Percentiles rank a stretch among this genome's conserved stretches.
Evolutionary conservation across 768 basidiomycete genomes (phyloP).

Genomic region (Trametes cinnabarina): DNA sequence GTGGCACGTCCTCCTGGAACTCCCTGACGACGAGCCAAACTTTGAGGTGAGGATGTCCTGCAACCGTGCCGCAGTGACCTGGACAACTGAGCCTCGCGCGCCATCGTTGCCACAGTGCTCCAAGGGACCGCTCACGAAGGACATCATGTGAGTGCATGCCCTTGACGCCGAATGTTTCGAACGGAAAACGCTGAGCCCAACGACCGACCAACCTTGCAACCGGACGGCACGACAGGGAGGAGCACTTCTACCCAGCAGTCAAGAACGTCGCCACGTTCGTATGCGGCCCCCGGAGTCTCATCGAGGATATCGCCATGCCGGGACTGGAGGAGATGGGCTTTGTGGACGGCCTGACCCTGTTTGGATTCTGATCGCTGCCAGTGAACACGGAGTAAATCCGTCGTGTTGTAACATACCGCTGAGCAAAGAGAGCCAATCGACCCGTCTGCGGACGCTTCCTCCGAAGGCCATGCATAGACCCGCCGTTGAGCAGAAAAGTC

Average conservation of each 20-base stretch:
- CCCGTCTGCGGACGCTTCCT: no score
- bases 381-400: not conserved
- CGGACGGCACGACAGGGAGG: constrained; percentile 3
- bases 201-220: no score
- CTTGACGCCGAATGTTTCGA: no score
- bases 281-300: constrained; percentile 22
- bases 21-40: constrained; percentile 7
- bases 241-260: constrained; percentile 20
- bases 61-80: no score
- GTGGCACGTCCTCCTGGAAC: constrained; percentile 20
- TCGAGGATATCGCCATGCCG: constrained; percentile 22
- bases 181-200: no score
- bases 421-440: not conserved
- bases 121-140: constrained; percentile 7
- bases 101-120: constrained; percentile 7
- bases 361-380: constrained; percentile 1
- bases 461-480: no score
- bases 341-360: constrained; percentile 17
- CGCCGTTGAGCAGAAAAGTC: no score
- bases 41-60: no score
- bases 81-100: no score
- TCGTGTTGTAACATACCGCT: not conserved
- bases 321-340: constrained; percentile 23
- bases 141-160: constrained; percentile 10
- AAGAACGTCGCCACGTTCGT: constrained; percentile 16